Percentiles rank a stretch among this genome's conserved stretches.
phyloP scores from a whole-genome alignment of 345 rosid genomes.

The Melaleuca quinquenervia region DNA sequence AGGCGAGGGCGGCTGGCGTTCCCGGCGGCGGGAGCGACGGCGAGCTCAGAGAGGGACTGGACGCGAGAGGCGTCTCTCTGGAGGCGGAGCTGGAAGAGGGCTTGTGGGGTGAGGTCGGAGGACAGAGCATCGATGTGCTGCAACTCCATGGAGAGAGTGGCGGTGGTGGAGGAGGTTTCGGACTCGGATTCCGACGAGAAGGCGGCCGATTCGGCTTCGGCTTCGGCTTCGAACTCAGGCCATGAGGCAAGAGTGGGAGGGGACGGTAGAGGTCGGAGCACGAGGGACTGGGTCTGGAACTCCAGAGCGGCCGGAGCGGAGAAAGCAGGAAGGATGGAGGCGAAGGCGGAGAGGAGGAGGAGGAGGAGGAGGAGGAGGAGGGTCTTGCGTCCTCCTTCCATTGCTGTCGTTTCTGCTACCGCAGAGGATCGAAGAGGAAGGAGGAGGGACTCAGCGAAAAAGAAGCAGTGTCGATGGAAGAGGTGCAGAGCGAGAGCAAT shows the following conservation, averaged over 20 bases:
- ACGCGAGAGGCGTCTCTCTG: constrained; percentile 63
- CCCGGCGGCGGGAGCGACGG: constrained; percentile 9
- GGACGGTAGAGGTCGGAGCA: constrained; percentile 9
- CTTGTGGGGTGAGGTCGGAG: constrained; percentile 31
- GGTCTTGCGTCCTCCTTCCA: not conserved
- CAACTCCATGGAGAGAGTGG: constrained; percentile 28
- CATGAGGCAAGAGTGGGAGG: constrained; percentile 8
- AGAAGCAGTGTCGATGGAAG: not conserved
- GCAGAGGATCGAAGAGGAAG: not conserved
- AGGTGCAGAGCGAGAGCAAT: constrained; percentile 1
- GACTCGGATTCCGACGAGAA: constrained; percentile 2
- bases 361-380: not conserved
- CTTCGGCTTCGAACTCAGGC: constrained; percentile 13
- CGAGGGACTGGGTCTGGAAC: constrained; percentile 9
- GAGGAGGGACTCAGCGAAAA: not conserved
- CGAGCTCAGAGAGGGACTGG: constrained; percentile 22
- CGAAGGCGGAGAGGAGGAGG: not conserved
- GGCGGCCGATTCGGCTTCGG: constrained; percentile 16
- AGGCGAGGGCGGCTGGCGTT: constrained; percentile 18
- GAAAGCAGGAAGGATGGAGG: constrained; percentile 2
- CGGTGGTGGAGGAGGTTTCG: constrained; percentile 22
- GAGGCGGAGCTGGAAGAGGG: constrained; percentile 64
- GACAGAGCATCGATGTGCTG: constrained; percentile 80
- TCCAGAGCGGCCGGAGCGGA: constrained; percentile 15
- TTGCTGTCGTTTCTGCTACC: not conserved